Conservation (phyloP, 352 stramenopile species). For the Blastocystis sp. region DNA sequence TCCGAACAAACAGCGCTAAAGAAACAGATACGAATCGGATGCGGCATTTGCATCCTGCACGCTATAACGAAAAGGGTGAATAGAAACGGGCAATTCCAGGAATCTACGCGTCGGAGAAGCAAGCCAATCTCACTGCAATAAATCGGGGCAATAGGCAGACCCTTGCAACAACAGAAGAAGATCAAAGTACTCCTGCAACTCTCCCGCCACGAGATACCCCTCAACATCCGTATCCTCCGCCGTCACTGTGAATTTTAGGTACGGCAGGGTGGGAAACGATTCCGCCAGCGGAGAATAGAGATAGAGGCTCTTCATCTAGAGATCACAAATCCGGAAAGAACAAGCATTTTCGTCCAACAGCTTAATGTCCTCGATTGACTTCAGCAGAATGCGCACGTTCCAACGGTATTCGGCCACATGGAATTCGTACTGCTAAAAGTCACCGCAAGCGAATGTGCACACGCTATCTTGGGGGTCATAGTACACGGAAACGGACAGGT, state of each 20-base stretch:
- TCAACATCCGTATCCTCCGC: background rate
- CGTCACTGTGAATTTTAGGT: slow-evolving; percentile 1
- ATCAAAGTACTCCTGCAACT: slow-evolving; percentile 56
- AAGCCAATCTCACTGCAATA: slow-evolving; percentile 4
- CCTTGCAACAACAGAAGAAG: slow-evolving; percentile 16
- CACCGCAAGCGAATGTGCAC: background rate
- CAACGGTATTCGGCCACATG: slow-evolving; percentile 48
- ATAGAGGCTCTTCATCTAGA: slow-evolving; percentile 48
- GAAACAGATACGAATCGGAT: slow-evolving; percentile 50
- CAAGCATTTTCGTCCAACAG: slow-evolving; percentile 18
- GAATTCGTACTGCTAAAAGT: slow-evolving; percentile 60
- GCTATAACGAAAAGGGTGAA: slow-evolving; percentile 30
- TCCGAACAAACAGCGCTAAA: slow-evolving; percentile 4
- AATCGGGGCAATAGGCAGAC: slow-evolving; percentile 39
- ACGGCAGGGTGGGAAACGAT: background rate
- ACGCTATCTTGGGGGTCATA: slow-evolving; percentile 7
- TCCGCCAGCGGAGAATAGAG: background rate
- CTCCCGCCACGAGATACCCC: slow-evolving; percentile 13
- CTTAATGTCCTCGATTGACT: slow-evolving; percentile 36
- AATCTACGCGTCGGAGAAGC: slow-evolving; percentile 10
- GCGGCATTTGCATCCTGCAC: background rate
- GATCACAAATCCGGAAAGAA: background rate
- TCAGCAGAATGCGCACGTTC: slow-evolving; percentile 46
- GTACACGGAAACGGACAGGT: slow-evolving; percentile 37
- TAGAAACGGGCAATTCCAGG: slow-evolving; percentile 30